Percentiles rank a stretch among this genome's conserved stretches.
Conservation (phyloP, 768 basidiomycete species). For the Xerocomus spinulosus region DNA sequence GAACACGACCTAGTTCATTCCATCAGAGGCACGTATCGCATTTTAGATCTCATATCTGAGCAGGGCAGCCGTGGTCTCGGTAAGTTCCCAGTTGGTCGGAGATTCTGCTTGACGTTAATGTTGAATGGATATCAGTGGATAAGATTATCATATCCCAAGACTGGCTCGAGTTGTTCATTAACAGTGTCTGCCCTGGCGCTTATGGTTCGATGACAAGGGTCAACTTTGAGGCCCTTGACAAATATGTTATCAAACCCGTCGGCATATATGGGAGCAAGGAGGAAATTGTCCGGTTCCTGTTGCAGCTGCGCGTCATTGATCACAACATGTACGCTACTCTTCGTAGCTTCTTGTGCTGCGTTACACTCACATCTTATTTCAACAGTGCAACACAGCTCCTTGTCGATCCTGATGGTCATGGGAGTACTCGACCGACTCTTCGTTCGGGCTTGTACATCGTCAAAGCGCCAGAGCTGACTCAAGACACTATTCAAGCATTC, state of each 20-base stretch:
- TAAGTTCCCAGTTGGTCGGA: conserved; percentile 18
- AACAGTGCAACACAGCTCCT: conserved; percentile 13
- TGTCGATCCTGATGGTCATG: conserved; percentile 1
- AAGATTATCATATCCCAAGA: conserved; percentile 57
- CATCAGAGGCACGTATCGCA: conserved; percentile 45
- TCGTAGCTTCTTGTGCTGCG: background rate
- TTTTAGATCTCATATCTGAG: conserved; percentile 52
- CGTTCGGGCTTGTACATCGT: conserved; percentile 22
- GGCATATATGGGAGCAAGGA: conserved; percentile 55
- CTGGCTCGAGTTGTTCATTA: conserved; percentile 45
- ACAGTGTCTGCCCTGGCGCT: conserved; percentile 42
- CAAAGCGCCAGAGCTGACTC: background rate
- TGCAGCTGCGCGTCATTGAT: conserved; percentile 33
- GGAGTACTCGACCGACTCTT: conserved; percentile 5
- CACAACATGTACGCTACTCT: conserved; percentile 34
- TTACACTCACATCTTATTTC: background rate
- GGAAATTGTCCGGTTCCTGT: conserved; percentile 45
- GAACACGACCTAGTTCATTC: conserved; percentile 21
- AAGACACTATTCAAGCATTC: conserved; percentile 30
- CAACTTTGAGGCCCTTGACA: conserved; percentile 50
- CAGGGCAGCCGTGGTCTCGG: conserved; percentile 48
- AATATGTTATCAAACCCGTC: conserved; percentile 41
- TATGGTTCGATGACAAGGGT: conserved; percentile 52
- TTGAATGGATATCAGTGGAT: conserved; percentile 39
- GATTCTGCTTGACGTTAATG: background rate